Conservation (phyloP, 2,329 filamentous ascomycete species). For the Davidsoniella australis region DNA sequence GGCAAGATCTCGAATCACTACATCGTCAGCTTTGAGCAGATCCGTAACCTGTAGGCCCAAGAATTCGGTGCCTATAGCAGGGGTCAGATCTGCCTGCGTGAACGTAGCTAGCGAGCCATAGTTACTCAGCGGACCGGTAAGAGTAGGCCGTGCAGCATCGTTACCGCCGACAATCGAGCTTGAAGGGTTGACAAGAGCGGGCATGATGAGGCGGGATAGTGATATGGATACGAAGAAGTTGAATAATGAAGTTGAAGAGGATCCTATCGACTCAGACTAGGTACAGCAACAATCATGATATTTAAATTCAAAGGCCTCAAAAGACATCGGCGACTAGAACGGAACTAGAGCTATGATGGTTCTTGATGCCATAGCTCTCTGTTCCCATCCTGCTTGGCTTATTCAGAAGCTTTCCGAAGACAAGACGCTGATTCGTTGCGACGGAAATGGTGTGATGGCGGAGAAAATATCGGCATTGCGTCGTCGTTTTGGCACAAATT, state of each 20-base stretch:
- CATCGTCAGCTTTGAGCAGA: constrained; percentile 34
- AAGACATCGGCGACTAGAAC: too few species aligned
- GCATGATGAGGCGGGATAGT: constrained; percentile 6
- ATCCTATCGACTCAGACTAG: background rate
- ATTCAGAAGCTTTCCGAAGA: background rate
- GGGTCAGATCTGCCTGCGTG: constrained; percentile 32
- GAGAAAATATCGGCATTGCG: constrained; percentile 3
- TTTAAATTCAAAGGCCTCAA: background rate
- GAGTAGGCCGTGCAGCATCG: constrained; percentile 4
- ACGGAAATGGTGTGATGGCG: background rate
- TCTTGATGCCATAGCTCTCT: too few species aligned
- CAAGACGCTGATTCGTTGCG: background rate
- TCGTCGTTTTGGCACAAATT: background rate
- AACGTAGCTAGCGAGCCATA: constrained; percentile 26
- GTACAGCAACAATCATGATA: background rate
- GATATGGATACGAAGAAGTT: background rate
- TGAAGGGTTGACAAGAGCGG: background rate
- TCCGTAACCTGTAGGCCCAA: constrained; percentile 30
- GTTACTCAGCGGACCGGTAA: constrained; percentile 18
- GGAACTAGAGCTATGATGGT: too few species aligned
- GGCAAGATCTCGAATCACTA: constrained; percentile 40
- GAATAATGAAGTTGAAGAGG: background rate
- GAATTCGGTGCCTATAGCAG: constrained; percentile 39
- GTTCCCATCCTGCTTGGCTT: too few species aligned
- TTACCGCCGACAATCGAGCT: constrained; percentile 9